phyloP scores from a whole-genome alignment of 2,329 filamentous ascomycete genomes.

The Fusarium sp. region DNA sequence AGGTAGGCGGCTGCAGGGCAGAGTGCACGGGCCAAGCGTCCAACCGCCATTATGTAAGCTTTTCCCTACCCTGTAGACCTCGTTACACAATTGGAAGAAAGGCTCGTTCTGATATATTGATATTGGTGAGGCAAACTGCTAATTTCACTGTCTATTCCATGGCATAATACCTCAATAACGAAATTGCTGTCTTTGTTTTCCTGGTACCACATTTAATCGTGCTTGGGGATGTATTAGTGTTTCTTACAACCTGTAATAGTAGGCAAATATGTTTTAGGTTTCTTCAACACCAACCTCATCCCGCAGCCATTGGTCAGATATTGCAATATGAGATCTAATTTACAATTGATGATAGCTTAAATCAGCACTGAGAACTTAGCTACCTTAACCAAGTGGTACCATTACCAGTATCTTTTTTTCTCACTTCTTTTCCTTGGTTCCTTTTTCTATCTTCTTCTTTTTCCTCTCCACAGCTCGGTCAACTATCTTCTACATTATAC shows the following conservation, averaged over 20 bases:
- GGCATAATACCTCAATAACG: no score
- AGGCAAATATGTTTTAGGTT: neutral
- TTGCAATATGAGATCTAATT: neutral
- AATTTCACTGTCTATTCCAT: no score
- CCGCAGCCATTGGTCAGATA: neutral
- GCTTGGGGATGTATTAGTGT: no score
- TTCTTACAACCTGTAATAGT: no score
- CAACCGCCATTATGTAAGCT: slow-evolving; percentile 31
- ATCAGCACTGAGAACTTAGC: neutral
- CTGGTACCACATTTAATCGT: no score
- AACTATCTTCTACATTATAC: neutral
- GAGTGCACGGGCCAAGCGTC: slow-evolving; percentile 13
- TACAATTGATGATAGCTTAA: neutral
- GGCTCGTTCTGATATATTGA: no score
- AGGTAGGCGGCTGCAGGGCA: slow-evolving; percentile 18
- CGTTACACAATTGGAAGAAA: no score
- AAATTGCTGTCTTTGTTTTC: no score
- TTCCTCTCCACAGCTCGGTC: neutral
- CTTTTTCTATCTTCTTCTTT: neutral
- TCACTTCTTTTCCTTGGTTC: neutral
- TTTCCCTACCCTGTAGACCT: slow-evolving; percentile 20
- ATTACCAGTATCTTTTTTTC: no score
- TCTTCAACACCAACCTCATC: neutral
- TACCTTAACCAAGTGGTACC: neutral
- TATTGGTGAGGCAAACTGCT: no score